Base-by-base conservation (phyloP, 768 basidiomycete genomes). In the Chiua virens region DNA sequence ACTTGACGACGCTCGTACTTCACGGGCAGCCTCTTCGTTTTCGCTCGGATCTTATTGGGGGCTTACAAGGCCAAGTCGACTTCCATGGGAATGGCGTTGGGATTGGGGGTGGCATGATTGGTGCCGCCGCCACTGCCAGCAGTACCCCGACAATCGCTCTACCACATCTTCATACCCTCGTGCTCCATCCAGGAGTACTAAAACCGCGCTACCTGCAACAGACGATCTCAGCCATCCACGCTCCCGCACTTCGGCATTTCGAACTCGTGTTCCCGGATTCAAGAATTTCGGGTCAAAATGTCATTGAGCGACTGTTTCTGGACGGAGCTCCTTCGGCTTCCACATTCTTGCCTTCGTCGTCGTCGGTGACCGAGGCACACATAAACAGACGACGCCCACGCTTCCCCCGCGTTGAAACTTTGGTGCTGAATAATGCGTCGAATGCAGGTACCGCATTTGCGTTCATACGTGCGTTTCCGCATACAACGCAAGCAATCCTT, bases 261-360 rank as follows among this genome's bases (percentile, higher is more conserved):
- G 68, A 67, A 32, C 68, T 67, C 9, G 56, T 70, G 35, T 67
- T 69, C 27, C 68, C 66, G 9, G 67, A 69, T 40, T 65, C 65
- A 2, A 63, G 55, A 32, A 46, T 61, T 1, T 61, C 58, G 4
- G 68, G 68, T 4, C 68, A 65, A 42, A 67, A 47, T 21, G 34
- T 67, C 30, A 45, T 55, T 23, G 61, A 67, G 40, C 60, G 55
- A 18, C 45, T 67, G 37, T 67, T 67, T 27, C 44, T 57, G 18
- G 62, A 62, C 18, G 30, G 30, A 1, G 17, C 51, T 18, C 8
- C 34, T 8, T 41, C 25, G 4, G 11, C 8, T 18, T 32, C 50
- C 22, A 21, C 54, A 15, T 32, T 36, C 10, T 17, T 46, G 3
- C 49, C 37, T 1, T 47, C 15, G 8, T 38, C 56, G 7, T 48